phyloP scores from a whole-genome alignment of 2,329 filamentous ascomycete genomes.

The Aspergillus pseudoterreus region DNA sequence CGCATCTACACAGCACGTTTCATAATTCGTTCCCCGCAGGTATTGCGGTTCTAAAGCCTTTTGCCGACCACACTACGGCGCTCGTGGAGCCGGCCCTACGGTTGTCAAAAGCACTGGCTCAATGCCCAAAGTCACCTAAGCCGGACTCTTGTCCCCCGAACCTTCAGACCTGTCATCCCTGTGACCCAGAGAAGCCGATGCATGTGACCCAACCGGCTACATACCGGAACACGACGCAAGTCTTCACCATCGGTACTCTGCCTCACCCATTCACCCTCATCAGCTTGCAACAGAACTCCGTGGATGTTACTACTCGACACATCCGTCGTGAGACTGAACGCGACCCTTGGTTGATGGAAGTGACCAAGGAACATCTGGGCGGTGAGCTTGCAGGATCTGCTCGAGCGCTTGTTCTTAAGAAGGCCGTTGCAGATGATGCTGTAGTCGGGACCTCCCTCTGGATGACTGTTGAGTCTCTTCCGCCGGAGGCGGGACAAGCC shows the following conservation, averaged over 20 bases:
- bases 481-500: constrained; percentile 46
- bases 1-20: constrained; percentile 82
- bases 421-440: constrained; percentile 68
- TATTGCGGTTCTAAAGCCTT: constrained; percentile 76
- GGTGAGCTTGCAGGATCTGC: constrained; percentile 59
- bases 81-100: constrained; percentile 67
- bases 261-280: constrained; percentile 87
- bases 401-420: constrained; percentile 73
- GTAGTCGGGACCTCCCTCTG: constrained; percentile 67
- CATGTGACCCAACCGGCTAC: constrained; percentile 62
- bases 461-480: constrained; percentile 67
- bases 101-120: constrained; percentile 70
- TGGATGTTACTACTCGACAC: constrained; percentile 60
- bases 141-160: constrained; percentile 83
- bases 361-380: constrained; percentile 68
- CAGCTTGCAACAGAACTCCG: constrained; percentile 59
- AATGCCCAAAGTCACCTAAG: constrained; percentile 70
- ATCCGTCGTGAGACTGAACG: constrained; percentile 66
- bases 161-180: constrained; percentile 67
- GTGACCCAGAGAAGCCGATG: constrained; percentile 62
- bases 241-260: constrained; percentile 81
- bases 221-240: constrained; percentile 67
- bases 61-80: constrained; percentile 68
- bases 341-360: constrained; percentile 71
- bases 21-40: constrained; percentile 74